Evolutionary conservation across 75 land plant genomes (phyloP).

Genomic region (Adiantum capillusveneris): DNA sequence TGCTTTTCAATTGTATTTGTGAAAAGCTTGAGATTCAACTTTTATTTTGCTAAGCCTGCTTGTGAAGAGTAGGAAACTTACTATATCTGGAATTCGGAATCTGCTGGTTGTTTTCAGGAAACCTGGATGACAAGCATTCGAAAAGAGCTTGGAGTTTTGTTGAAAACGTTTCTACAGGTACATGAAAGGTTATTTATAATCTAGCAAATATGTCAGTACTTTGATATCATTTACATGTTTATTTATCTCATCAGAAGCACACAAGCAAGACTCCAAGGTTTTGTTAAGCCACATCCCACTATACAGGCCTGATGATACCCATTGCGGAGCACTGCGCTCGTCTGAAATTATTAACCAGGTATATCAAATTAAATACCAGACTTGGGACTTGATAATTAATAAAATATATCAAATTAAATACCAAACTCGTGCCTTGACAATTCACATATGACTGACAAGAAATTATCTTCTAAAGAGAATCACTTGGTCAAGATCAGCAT

Average conservation of each 20-base stretch:
- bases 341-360: conserved; percentile 32
- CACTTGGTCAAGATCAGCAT: conserved; percentile 3
- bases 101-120: conserved; percentile 5
- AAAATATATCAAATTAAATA: conserved; percentile 12
- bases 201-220: too few species aligned
- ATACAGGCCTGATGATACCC: conserved; percentile 25
- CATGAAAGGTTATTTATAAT: too few species aligned
- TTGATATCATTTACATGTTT: neutral
- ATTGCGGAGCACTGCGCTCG: conserved; percentile 22
- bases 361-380: neutral
- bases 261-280: conserved; percentile 5
- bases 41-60: too few species aligned
- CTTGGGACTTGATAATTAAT: conserved; percentile 9
- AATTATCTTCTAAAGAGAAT: conserved; percentile 12
- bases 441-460: neutral
- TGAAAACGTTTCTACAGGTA: conserved; percentile 12
- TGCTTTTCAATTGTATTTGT: too few species aligned
- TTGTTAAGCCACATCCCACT: conserved; percentile 30
- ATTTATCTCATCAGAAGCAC: neutral
- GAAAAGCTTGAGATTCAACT: too few species aligned
- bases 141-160: conserved; percentile 21
- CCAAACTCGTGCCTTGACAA: neutral
- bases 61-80: too few species aligned
- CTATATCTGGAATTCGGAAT: too few species aligned
- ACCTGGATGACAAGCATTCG: conserved; percentile 3